Evolutionary conservation across 164 flowering plant genomes (phyloP), one percentile per base, ranked within the genome.

Genomic region (Liquidambar formosana): DNA sequence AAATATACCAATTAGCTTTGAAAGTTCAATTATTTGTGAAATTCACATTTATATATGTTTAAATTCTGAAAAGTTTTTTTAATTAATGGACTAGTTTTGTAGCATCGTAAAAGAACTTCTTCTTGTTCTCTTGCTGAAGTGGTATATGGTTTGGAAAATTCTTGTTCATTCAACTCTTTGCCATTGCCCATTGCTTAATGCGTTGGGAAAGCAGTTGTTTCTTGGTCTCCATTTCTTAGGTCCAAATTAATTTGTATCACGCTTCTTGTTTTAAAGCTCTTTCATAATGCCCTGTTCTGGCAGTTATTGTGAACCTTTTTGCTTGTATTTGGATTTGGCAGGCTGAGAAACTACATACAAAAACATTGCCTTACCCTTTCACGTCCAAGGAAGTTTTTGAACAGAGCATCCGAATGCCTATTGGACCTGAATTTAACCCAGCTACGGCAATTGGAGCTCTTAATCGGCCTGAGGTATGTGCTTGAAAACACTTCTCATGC

Each of bases 341-440:
- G 97, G 85, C 93, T 61, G 96, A 88, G 75, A 95, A 93, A 68
- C 79, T 95, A 18, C 86, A 80, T 28, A 78, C 93, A 16, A 81
- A 79, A 68, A 76, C 83, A 4, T 64, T 91, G 78, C 99, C 99
- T 10, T 89, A 60, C 70, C 99, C 99, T 0, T 89, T 62, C 76
- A 87, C 91, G 16, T 86, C 90, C 1, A 75, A 84, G 73, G 97
- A 91, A 66, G 89, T 77, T 61, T 95, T 82, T 79, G 94, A 95
- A 65, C 86, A 76, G 63, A 90, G 93, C 75, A 82, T 84, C 14
- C 82, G 97, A 28, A 81, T 89, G 88, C 99, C 99, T 45, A 81
- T 93, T 81, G 99, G 96, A 21, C 97, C 99, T 26, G 99, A 95
- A 44, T 95, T 77, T 71, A 88, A 93, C 63, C 97, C 99, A 18